These are phyloP conservation scores for Mycena alexandri DNA, from an alignment of 768 basidiomycete species.

Conservation along the genomic window DNA sequence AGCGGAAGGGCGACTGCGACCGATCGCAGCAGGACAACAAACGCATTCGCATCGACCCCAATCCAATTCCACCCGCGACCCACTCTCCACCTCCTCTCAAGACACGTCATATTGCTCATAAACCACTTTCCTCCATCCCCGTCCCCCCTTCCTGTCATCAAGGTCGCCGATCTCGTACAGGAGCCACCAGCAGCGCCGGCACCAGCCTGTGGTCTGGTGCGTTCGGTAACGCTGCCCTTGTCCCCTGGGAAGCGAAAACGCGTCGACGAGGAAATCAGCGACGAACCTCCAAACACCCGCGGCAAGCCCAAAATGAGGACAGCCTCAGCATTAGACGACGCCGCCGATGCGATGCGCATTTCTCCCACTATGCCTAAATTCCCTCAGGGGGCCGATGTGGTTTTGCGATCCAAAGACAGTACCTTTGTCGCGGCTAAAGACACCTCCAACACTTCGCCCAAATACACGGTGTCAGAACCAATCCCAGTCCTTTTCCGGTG, in stretches of 20 bases:
- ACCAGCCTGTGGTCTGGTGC: too few relatives aligned
- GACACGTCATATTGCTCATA: constrained; percentile 6
- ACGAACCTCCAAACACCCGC: constrained; percentile 14
- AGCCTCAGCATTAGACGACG: background rate
- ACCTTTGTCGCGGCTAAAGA: background rate
- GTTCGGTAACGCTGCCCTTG: background rate
- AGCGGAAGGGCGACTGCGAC: constrained; percentile 29
- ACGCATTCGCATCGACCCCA: constrained; percentile 17
- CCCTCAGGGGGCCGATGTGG: background rate
- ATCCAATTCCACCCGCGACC: background rate
- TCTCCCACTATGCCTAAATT: background rate
- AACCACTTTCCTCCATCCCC: background rate
- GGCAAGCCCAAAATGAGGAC: constrained; percentile 22
- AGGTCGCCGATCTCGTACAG: constrained; percentile 9
- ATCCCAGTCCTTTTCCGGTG: constrained; percentile 14
- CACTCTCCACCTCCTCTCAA: constrained; percentile 15
- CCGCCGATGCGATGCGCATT: background rate
- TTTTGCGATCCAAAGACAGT: background rate
- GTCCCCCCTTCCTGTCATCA: constrained; percentile 1
- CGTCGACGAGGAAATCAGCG: background rate
- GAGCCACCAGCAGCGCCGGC: background rate
- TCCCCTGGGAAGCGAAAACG: constrained; percentile 28
- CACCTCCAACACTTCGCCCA: too few relatives aligned
- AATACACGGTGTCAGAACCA: too few relatives aligned
- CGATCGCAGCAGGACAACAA: constrained; percentile 9